Evolutionary conservation across 306 rosid species (phyloP), one percentile per base, ranked within the genome.

Genomic region (Begonia peltatifolia): DNA sequence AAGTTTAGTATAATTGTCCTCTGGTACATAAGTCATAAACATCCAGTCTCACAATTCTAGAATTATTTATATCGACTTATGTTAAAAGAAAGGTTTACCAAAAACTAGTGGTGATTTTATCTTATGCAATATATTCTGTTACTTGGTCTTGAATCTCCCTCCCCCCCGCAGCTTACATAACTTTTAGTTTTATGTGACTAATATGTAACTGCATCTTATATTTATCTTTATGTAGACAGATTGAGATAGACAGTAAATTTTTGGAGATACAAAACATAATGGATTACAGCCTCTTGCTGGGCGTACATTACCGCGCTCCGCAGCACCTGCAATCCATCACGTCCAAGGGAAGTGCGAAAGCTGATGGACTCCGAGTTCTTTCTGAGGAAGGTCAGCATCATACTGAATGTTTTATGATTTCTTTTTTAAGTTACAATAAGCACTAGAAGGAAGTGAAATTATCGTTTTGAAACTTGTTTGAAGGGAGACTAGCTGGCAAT

Each of bases 281-380:
- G 99, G 99, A 90, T 65, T 90, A 90, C 63, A 90, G 99, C 75
- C 94, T 90, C 55, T 82, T 90, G 59, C 77, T 90, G 42, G 99
- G 99, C 44, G 99, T 90, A 66, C 99, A 90, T 69, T 86, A 86
- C 68, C 88, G 99, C 35, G 99, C 99, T 62, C 99, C 99, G 10
- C 99, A 76, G 56, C 86, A 73, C 71, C 66, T 79, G 55, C 89
- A 60, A 62, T 68, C 88, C 58, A 64, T 52, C 38, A 12, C 38
- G 53, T 55, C 84, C 53, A 76, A 49, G 54, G 82, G 60, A 49
- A 72, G 73, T 56, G 63, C 38, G 42, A 68, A 44, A 70, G 72
- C 75, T 30, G 99, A 90, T 59, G 93, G 95, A 44, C 70, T 90
- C 57, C 79, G 77, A 71, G 77, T 77, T 41, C 88, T 90, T 55